Conservation (phyloP, 2,329 filamentous ascomycete species). For the Nemania sp. region DNA sequence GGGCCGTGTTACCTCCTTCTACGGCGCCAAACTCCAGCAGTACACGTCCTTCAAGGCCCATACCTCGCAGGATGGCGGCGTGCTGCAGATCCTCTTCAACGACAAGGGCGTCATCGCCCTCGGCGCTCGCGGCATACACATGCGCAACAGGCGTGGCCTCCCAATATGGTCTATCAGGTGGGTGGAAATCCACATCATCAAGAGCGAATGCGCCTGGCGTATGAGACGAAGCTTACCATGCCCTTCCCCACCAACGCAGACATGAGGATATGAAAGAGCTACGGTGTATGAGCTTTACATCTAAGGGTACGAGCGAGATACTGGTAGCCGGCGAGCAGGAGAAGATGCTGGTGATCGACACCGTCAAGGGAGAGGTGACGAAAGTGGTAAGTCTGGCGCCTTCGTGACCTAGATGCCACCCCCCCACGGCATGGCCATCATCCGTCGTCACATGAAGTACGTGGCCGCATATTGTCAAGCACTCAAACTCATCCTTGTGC, state of each 20-base stretch:
- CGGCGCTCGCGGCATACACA: slow-evolving; percentile 81
- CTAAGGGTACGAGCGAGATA: slow-evolving; percentile 80
- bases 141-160: slow-evolving; percentile 80
- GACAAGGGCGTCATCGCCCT: slow-evolving; percentile 89
- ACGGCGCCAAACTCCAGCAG: slow-evolving; percentile 79
- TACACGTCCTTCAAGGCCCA: slow-evolving; percentile 93
- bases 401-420: neutral
- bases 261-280: slow-evolving; percentile 81
- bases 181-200: neutral
- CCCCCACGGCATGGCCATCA: too few relatives aligned
- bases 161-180: slow-evolving; percentile 86
- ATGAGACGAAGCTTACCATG: slow-evolving; percentile 16
- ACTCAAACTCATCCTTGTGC: neutral
- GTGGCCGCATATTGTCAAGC: neutral
- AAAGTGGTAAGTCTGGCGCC: slow-evolving; percentile 58
- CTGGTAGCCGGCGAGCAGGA: slow-evolving; percentile 86
- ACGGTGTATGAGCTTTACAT: slow-evolving; percentile 93
- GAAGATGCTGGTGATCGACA: slow-evolving; percentile 77
- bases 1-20: slow-evolving; percentile 89
- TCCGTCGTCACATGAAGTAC: too few relatives aligned
- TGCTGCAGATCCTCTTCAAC: slow-evolving; percentile 88
- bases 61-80: slow-evolving; percentile 70
- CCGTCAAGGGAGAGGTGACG: slow-evolving; percentile 71
- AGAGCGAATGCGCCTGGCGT: neutral
- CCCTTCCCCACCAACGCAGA: slow-evolving; percentile 45